Evolutionary conservation across 164 flowering plant genomes (phyloP), one percentile per base, ranked within the genome.

Genomic region (Umbilicus rupestris): DNA sequence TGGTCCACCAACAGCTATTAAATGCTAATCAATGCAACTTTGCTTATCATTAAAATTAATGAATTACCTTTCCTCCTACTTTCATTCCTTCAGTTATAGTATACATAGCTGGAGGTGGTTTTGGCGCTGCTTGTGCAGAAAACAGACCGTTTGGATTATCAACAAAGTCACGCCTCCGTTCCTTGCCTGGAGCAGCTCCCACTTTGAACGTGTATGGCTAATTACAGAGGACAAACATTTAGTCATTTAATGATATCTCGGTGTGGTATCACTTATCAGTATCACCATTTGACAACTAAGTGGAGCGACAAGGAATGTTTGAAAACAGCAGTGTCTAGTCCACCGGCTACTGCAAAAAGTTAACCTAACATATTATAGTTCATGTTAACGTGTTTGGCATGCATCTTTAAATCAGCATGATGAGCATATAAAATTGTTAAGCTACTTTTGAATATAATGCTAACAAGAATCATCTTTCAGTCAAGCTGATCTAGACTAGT

Each of bases 121-220:
- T 93, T 2, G 97, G 96, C 62, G 98, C 84, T 73, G 97, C 97
- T 75, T 93, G 96, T 39, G 96, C 96, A 73, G 98, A 90, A 70
- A 93, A 93, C n/a, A 90, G 71, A 41, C 97, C 98, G 77, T 93
- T 93, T 52, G 67, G 67, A 19, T 44, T 65, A 44, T 65, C 67
- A 16, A 65, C 67, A 24, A 65, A 44, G 14, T 65, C 67, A 39
- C 55, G 86, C 78, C 86, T 93, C 72, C 97, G 73, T 73, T 90
- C 97, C 77, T 85, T 90, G 15, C 98, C 98, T 0, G 98, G 96
- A 39, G 85, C 69, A 62, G 88, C 80, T 70, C 98, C 98, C 52
- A 93, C 89, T 74, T 79, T 88, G 83, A 93, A 93, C 73, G 71
- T 90, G 68, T 93, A 90, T 19, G 96, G 91, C 98, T 93, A 78